Evolutionary conservation across 2,329 filamentous ascomycete genomes (phyloP).

Genomic region (Ophiocordyceps camponoti-leonardi): DNA sequence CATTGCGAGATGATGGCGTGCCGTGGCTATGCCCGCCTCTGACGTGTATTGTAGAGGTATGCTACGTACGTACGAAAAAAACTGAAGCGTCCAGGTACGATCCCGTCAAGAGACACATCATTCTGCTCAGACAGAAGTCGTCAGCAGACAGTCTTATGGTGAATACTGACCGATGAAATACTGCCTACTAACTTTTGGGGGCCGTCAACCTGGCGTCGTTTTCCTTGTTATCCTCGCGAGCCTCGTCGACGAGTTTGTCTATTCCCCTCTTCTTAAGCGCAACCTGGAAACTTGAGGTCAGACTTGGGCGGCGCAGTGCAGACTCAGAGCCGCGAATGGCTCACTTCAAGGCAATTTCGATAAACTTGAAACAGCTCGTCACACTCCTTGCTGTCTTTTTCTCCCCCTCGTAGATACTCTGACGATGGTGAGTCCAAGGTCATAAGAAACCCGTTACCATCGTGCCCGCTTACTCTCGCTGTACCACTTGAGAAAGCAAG

Average conservation of each 20-base stretch:
- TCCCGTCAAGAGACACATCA: not conserved
- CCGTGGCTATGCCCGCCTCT: not conserved
- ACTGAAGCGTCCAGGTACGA: not conserved
- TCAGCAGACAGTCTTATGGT: not conserved
- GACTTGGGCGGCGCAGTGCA: not conserved
- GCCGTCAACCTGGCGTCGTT: conserved; percentile 45
- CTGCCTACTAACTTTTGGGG: conserved; percentile 19
- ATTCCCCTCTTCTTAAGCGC: conserved; percentile 80
- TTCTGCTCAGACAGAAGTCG: not conserved
- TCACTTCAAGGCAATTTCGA: conserved; percentile 65
- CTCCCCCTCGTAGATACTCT: conserved; percentile 83
- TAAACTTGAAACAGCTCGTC: conserved; percentile 76
- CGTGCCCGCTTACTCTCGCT: conserved; percentile 64
- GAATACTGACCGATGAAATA: not conserved
- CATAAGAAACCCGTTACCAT: not conserved
- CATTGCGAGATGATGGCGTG: not conserved
- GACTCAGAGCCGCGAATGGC: not conserved
- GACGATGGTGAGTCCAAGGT: not conserved
- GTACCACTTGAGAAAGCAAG: conserved; percentile 98
- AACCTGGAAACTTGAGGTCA: conserved; percentile 32
- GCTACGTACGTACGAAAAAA: not conserved
- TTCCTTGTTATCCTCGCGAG: conserved; percentile 74
- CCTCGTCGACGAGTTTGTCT: conserved; percentile 82
- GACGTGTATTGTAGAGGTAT: not conserved
- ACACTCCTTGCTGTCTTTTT: conserved; percentile 71